phyloP scores from a whole-genome alignment of 2,329 filamentous ascomycete species.

The Aspergillus sp. region DNA sequence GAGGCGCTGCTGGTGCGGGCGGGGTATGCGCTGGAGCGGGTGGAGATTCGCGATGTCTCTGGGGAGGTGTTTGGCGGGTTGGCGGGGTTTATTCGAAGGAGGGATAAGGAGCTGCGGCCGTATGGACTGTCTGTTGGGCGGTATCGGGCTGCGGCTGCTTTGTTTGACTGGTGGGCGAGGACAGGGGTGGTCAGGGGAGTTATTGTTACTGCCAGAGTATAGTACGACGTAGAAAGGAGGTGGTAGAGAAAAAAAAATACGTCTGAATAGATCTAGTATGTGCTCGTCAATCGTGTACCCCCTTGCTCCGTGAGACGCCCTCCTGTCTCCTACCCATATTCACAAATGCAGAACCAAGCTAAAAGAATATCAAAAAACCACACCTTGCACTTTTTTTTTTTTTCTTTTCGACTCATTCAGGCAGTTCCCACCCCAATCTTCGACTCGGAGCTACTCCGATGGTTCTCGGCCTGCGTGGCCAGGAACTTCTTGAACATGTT shows the following conservation, averaged over 20 bases:
- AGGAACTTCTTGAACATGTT: slow-evolving; percentile 43
- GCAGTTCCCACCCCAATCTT: slow-evolving; percentile 34
- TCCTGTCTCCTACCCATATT: slow-evolving; percentile 11
- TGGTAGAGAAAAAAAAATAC: background rate
- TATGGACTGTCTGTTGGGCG: slow-evolving; percentile 36
- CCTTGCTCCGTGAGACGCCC: slow-evolving; percentile 18
- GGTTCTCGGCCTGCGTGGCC: slow-evolving; percentile 30
- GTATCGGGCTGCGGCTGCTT: slow-evolving; percentile 29
- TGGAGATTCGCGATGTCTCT: slow-evolving; percentile 53
- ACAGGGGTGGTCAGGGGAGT: slow-evolving; percentile 38
- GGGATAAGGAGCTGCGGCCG: slow-evolving; percentile 31
- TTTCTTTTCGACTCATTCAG: background rate
- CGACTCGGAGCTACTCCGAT: slow-evolving; percentile 29
- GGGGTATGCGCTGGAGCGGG: slow-evolving; percentile 46
- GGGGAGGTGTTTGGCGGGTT: slow-evolving; percentile 54
- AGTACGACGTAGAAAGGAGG: background rate
- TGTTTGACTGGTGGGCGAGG: slow-evolving; percentile 46
- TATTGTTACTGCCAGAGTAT: slow-evolving; percentile 39
- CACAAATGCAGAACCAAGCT: slow-evolving; percentile 3
- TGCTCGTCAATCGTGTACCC: slow-evolving; percentile 16
- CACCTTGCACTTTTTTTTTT: background rate
- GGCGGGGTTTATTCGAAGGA: slow-evolving; percentile 43
- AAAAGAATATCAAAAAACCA: slow-evolving; percentile 3
- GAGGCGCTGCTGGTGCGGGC: slow-evolving; percentile 44
- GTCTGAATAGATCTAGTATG: background rate